Evolutionary conservation across 805 yeast genomes (phyloP).

Genomic region (Sungouiella thailandica): DNA sequence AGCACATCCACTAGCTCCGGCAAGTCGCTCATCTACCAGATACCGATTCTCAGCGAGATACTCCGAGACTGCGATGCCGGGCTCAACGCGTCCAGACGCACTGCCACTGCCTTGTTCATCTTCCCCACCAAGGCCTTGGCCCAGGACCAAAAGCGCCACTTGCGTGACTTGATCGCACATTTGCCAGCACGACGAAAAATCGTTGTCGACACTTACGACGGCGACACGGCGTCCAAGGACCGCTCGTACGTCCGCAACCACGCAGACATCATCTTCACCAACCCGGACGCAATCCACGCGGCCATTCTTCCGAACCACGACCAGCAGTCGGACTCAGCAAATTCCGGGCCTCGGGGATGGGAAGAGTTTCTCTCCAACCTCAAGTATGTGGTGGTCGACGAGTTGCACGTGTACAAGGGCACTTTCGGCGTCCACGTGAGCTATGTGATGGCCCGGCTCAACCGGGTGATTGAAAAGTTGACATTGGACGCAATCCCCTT

Average conservation of each 20-base stretch:
- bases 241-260: constrained; percentile 51
- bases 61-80: constrained; percentile 32
- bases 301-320: constrained; percentile 72
- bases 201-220: constrained; percentile 81
- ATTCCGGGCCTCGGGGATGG: constrained; percentile 45
- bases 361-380: constrained; percentile 57
- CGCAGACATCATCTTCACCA: constrained; percentile 83
- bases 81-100: constrained; percentile 23
- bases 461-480: constrained; percentile 41
- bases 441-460: constrained; percentile 71
- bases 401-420: constrained; percentile 83
- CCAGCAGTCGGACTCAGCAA: constrained; percentile 22
- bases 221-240: constrained; percentile 69
- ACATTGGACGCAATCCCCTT: constrained; percentile 28
- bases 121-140: constrained; percentile 98
- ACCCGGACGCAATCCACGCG: constrained; percentile 91
- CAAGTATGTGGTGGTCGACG: constrained; percentile 75
- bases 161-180: constrained; percentile 49
- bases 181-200: constrained; percentile 43
- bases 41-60: constrained; percentile 62
- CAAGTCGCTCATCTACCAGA: constrained; percentile 85
- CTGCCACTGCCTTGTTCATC: constrained; percentile 70
- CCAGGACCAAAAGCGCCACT: constrained; percentile 89
- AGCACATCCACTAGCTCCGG: constrained; percentile 98
- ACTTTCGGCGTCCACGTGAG: constrained; percentile 93